Conservation (phyloP, 2,329 filamentous ascomycete species). For the Calonectria pseudoturangicola region DNA sequence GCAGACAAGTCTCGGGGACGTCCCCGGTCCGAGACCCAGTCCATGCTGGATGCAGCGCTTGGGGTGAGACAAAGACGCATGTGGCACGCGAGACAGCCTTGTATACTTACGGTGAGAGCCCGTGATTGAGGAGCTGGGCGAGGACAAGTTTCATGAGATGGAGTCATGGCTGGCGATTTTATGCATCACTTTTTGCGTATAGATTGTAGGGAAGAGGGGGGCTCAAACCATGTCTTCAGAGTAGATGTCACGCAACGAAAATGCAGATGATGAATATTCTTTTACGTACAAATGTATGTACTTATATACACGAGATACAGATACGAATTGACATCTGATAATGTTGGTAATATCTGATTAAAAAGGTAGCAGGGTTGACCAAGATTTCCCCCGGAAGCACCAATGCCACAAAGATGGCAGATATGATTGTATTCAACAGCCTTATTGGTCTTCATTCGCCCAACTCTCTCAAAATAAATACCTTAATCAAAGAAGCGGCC, state of each 20-base stretch:
- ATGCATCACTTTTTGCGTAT: slow-evolving; percentile 28
- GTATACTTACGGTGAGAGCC: slow-evolving; percentile 73
- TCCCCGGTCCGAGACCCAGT: slow-evolving; percentile 72
- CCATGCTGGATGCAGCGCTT: slow-evolving; percentile 74
- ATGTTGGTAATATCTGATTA: background rate
- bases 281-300: slow-evolving; percentile 8
- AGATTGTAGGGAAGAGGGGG: slow-evolving; percentile 35
- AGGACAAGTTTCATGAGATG: slow-evolving; percentile 23
- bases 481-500: too few species aligned
- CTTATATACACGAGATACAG: slow-evolving; percentile 7
- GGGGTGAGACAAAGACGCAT: slow-evolving; percentile 77
- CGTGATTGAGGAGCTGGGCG: slow-evolving; percentile 43
- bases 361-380: too few species aligned
- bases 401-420: too few species aligned
- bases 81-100: slow-evolving; percentile 78
- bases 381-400: too few species aligned
- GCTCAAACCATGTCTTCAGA: slow-evolving; percentile 17
- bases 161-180: slow-evolving; percentile 27
- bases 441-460: too few species aligned
- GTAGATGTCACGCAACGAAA: slow-evolving; percentile 40
- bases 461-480: too few species aligned
- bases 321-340: slow-evolving; percentile 30
- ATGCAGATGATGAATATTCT: slow-evolving; percentile 41
- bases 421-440: too few species aligned
- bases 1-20: slow-evolving; percentile 55